Base-by-base conservation (phyloP, 2,329 filamentous ascomycete genomes). In the Rhynchosporium secalis region DNA sequence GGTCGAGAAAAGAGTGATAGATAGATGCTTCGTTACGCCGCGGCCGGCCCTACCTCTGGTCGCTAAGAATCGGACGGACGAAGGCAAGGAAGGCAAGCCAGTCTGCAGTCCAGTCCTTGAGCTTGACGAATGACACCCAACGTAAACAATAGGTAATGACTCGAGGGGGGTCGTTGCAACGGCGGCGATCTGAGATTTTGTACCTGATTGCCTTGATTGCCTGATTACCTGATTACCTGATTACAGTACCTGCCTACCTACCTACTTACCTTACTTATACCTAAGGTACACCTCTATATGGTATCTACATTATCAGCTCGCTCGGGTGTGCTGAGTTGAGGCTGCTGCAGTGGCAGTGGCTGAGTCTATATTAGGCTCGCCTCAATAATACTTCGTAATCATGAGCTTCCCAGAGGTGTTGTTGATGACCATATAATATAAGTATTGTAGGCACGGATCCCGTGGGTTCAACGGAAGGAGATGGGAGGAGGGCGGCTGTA, bases 11-110 rank as follows among this genome's bases (percentile, higher is more conserved):
- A 41, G 38, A 20, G 43, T 46, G 26, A 15, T 46, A 6, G 20
- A 20, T 20, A 20, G 20, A 20, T 10, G 15, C 43, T n/a, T 46
- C 43, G 43, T 20, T 28, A 20, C 43, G 43, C 8, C 36, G 31
- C 49, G 49, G 33, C 36, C 29, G 51, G 33, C 36, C 51, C 51
- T 54, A 28, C 38, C 26, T 33, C 33, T 20, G 28, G 36, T 54
- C 51, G 51, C 51, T 54, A 54, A 54, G 40, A 54, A 13, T 40
- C 51, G 51, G 51, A 54, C 33, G 45, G 20, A 47, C 45, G 45
- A 47, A 47, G n/a, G 49, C 15, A 20, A 47, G 3, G 36, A 40
- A 54, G 36, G 36, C 51, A 20, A 54, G 36, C 51, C 51, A 54
- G 51, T 54, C 51, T 6, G 48, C 20, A 20, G 20, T 20, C 10